These are phyloP conservation scores for Carpinus viminea DNA, from an alignment of 306 rosid species.

Conservation along the genomic window DNA sequence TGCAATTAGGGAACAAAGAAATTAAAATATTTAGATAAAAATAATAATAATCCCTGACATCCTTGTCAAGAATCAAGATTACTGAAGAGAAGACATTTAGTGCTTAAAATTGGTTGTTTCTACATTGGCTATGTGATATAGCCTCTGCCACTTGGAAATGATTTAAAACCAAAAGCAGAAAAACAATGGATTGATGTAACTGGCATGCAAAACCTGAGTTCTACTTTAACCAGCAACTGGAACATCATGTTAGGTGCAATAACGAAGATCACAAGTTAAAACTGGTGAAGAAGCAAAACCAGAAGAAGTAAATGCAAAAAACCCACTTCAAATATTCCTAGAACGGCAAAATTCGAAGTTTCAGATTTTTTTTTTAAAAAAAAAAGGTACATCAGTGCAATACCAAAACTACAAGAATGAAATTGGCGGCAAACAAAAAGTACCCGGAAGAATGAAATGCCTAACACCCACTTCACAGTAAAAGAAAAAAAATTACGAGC, in stretches of 20 bases:
- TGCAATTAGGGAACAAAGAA: not conserved
- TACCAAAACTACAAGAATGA: not conserved
- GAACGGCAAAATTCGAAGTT: not conserved
- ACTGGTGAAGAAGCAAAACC: not conserved
- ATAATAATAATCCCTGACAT: no score
- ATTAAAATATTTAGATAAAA: no score
- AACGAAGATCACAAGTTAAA: not conserved
- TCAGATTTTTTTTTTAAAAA: not conserved
- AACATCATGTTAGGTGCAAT: not conserved
- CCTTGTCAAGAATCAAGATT: not conserved
- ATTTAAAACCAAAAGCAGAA: not conserved
- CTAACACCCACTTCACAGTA: not conserved
- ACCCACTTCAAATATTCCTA: not conserved
- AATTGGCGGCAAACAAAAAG: not conserved
- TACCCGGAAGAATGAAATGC: not conserved
- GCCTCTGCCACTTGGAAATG: not conserved
- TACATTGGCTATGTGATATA: not conserved
- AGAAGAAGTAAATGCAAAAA: no score
- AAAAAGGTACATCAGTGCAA: not conserved
- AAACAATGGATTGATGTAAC: not conserved
- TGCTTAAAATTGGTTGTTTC: not conserved
- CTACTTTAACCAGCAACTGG: not conserved
- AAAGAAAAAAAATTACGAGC: no score
- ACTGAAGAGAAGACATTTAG: not conserved
- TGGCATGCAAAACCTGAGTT: not conserved